Evolutionary conservation across 345 rosid genomes (phyloP).

Genomic region (Dimocarpus longan): DNA sequence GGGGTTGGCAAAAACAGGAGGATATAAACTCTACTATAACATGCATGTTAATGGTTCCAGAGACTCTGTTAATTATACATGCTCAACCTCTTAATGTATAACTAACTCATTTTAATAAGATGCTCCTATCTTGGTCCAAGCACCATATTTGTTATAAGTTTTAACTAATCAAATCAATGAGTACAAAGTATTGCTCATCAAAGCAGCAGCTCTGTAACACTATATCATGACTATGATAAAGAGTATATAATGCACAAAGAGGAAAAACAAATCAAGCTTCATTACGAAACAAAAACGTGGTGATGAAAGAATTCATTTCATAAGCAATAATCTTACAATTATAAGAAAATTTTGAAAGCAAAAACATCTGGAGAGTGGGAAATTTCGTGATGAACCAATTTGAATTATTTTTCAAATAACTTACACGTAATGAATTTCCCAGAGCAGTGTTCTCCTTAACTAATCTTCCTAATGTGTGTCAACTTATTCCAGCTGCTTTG

Average conservation of each 20-base stretch:
- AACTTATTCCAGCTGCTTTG: constrained; percentile 1
- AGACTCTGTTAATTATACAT: neutral
- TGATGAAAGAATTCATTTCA: constrained; percentile 11
- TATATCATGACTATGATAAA: neutral
- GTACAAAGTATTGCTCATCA: neutral
- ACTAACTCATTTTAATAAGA: neutral
- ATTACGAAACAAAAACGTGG: neutral
- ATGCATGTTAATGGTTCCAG: neutral
- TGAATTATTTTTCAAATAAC: neutral
- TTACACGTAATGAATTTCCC: constrained; percentile 13
- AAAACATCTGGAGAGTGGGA: neutral
- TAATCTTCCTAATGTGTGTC: neutral
- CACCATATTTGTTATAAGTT: neutral
- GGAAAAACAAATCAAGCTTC: neutral
- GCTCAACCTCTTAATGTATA: neutral
- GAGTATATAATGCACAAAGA: neutral
- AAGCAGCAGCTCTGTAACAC: neutral
- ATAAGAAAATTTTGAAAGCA: neutral
- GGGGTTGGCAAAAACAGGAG: too few relatives aligned
- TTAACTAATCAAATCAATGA: neutral
- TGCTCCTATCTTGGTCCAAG: neutral
- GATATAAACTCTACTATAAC: too few relatives aligned
- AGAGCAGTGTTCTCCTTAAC: constrained; percentile 8
- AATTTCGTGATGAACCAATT: neutral
- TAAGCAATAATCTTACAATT: neutral